Evolutionary conservation across 177 flowering plant species (phyloP), one percentile per base, ranked within the genome.

Genomic region (Telopea speciosissima): DNA sequence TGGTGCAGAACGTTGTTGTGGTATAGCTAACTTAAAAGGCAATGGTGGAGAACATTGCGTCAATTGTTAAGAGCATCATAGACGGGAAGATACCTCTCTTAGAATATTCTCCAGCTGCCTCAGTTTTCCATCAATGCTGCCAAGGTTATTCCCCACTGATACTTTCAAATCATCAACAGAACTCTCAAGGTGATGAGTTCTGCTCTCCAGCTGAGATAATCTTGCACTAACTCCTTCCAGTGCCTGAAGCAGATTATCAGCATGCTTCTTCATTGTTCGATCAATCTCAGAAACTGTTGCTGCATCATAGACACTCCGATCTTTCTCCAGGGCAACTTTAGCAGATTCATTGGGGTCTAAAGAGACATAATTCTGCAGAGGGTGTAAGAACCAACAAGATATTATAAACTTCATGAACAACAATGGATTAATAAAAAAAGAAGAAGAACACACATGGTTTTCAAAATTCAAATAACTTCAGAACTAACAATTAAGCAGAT

Each of bases 111-210:
- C 97, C 81, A 95, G 70, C 73, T 84, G 91, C 74, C 96, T 87
- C 89, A 95, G 77, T 78, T 84, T 90, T 31, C 97, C 99, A 76
- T 92, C 96, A 69, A 86, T 82, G 70, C 76, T 88, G 45, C 96
- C 99, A 77, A 89, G 82, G 77, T 83, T 86, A 76, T 84, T 87
- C 68, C 86, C 97, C 71, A 85, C 76, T 59, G 92, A 78, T 49
- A 83, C 73, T 85, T 89, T 92, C 83, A 95, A 75, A 72, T 89
- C 99, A 88, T 90, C 97, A 24, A 95, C 81, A 56, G 90, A 84
- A 63, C 75, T 76, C 76, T 95, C 99, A 62, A 95, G 84, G 54
- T 83, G 71, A 49, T 88, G 91, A 36, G 90, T 87, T 81, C 93
- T 86, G 73, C 77, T 85, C 73, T 95, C 99, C 80, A 95, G 77